phyloP scores from a whole-genome alignment of 2,329 filamentous ascomycete species.

The Phialemonium atrogriseum region DNA sequence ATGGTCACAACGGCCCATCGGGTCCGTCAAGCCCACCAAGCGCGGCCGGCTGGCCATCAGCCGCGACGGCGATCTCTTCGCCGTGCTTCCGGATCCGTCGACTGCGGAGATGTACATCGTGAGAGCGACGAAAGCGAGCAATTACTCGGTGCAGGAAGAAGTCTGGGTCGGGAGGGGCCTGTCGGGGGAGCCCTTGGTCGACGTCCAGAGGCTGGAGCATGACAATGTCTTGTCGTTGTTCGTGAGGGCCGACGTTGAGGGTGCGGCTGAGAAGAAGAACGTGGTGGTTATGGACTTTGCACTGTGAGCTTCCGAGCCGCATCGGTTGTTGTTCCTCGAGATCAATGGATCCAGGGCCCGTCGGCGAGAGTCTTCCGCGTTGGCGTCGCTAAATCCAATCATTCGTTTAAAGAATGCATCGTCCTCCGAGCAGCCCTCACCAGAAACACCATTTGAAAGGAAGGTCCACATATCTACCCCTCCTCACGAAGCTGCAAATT shows the following conservation, averaged over 20 bases:
- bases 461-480: too few relatives aligned
- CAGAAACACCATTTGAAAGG: too few relatives aligned
- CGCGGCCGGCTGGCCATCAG: conserved; percentile 27
- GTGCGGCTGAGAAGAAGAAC: conserved; percentile 10
- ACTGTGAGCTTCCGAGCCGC: too few relatives aligned
- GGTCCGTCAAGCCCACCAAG: conserved; percentile 20
- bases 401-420: too few relatives aligned
- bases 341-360: too few relatives aligned
- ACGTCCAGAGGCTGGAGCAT: conserved; percentile 24
- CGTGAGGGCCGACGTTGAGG: conserved; percentile 13
- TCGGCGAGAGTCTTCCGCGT: too few relatives aligned
- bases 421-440: too few relatives aligned
- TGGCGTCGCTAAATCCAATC: too few relatives aligned
- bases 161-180: conserved; percentile 26
- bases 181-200: conserved; percentile 30
- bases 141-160: conserved; percentile 23
- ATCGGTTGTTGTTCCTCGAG: too few relatives aligned
- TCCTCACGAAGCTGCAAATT: too few relatives aligned
- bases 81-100: conserved; percentile 26
- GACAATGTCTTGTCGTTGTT: conserved; percentile 28
- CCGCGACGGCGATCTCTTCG: conserved; percentile 24
- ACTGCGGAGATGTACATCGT: conserved; percentile 21
- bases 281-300: conserved; percentile 29
- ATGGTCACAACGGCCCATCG: conserved; percentile 24
- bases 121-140: conserved; percentile 17